Evolutionary conservation across 768 basidiomycete genomes (phyloP).

Genomic region (Suillus subaureus): DNA sequence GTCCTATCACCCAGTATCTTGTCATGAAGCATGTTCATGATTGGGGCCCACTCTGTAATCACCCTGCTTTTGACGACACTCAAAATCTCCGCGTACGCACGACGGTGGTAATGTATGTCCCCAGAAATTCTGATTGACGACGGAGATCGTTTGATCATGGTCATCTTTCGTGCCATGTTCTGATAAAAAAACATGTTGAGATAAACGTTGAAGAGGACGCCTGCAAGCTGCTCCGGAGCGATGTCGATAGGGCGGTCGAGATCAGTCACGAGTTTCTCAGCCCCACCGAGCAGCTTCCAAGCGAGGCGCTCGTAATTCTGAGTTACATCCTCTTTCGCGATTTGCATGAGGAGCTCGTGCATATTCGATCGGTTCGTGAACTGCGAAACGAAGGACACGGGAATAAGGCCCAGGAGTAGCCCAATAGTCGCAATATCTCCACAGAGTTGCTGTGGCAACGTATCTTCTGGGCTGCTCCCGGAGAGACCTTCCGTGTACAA

Average conservation of each 20-base stretch:
- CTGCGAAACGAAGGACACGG: neutral
- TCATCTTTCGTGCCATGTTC: neutral
- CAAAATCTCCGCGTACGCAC: neutral
- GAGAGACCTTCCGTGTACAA: no score
- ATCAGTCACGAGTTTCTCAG: neutral
- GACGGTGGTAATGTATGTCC: neutral
- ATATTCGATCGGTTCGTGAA: neutral
- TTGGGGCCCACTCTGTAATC: conserved; percentile 24
- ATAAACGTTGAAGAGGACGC: neutral
- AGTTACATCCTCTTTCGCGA: neutral
- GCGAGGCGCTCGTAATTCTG: neutral
- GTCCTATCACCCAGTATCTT: conserved; percentile 13
- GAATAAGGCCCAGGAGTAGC: neutral
- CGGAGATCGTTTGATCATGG: neutral
- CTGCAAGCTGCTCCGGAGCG: neutral
- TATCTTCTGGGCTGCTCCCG: no score
- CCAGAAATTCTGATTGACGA: neutral
- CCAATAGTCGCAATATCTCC: neutral
- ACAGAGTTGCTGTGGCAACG: neutral
- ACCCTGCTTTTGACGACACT: neutral
- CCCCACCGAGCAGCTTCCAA: neutral
- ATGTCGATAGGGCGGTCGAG: neutral
- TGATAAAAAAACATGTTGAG: neutral
- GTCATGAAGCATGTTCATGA: conserved; percentile 38
- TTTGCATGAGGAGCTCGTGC: conserved; percentile 15